These are phyloP conservation scores for Leccinum boreale DNA, from an alignment of 768 basidiomycete species.

Conservation along the genomic window DNA sequence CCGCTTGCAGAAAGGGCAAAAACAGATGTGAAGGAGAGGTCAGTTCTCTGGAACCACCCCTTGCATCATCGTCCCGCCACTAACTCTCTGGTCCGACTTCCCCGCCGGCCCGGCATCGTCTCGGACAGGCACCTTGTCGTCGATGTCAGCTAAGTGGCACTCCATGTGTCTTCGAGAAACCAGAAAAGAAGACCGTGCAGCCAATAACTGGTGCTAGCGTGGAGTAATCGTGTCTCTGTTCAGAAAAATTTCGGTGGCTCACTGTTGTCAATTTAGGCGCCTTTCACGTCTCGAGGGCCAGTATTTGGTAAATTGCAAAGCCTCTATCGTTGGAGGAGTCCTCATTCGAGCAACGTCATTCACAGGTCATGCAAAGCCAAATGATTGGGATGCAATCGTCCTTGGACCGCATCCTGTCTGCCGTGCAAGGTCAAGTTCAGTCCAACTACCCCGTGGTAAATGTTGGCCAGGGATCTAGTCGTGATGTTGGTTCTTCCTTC, in stretches of 20 bases:
- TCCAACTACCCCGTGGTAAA: slow-evolving; percentile 17
- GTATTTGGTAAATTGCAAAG: slow-evolving; percentile 55
- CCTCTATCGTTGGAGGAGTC: background rate
- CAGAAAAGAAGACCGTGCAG: slow-evolving; percentile 78
- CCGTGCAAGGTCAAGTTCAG: slow-evolving; percentile 48
- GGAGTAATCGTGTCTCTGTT: slow-evolving; percentile 51
- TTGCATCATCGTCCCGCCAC: slow-evolving; percentile 41
- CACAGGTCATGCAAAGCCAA: slow-evolving; percentile 85
- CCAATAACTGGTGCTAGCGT: slow-evolving; percentile 60
- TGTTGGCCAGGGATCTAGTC: slow-evolving; percentile 19
- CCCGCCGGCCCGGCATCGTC: slow-evolving; percentile 68
- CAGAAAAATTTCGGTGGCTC: slow-evolving; percentile 9
- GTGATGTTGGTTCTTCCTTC: slow-evolving; percentile 28
- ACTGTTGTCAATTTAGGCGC: slow-evolving; percentile 47
- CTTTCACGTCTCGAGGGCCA: slow-evolving; percentile 83
- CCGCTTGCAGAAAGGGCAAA: slow-evolving; percentile 87
- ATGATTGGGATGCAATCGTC: slow-evolving; percentile 95
- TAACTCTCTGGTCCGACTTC: slow-evolving; percentile 62
- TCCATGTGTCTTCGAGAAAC: slow-evolving; percentile 85
- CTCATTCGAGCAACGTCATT: slow-evolving; percentile 1
- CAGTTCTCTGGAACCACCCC: slow-evolving; percentile 33
- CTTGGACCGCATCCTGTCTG: slow-evolving; percentile 75
- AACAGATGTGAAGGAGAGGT: slow-evolving; percentile 94
- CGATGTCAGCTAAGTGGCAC: slow-evolving; percentile 82
- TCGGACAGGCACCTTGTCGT: slow-evolving; percentile 78